These are phyloP conservation scores for Geum urbanum DNA, from an alignment of 306 rosid genomes.

Conservation along the genomic window DNA sequence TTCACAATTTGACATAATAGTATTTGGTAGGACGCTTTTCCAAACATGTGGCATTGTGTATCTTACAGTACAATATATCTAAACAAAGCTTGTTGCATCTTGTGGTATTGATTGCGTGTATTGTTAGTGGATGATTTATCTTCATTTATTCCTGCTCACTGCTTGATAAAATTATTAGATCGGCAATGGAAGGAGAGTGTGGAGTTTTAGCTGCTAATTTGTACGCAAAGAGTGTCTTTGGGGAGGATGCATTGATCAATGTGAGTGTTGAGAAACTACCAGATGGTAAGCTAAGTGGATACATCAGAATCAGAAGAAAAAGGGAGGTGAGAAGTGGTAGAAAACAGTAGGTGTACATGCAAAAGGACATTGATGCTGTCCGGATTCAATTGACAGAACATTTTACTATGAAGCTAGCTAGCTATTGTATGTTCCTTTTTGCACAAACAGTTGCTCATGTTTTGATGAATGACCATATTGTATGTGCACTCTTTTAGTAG, in stretches of 20 bases:
- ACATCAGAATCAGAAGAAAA: conserved; percentile 19
- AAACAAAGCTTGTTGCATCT: background rate
- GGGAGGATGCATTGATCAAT: conserved; percentile 96
- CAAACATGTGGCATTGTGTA: background rate
- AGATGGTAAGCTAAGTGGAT: conserved; percentile 86
- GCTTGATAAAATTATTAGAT: conserved; percentile 41
- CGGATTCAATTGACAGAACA: too few species aligned
- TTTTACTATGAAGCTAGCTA: too few species aligned
- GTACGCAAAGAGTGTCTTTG: conserved; percentile 95
- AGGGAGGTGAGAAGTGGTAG: too few species aligned
- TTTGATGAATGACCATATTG: too few species aligned
- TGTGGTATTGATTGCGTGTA: background rate
- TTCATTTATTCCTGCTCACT: conserved; percentile 16
- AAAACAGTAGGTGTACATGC: too few species aligned
- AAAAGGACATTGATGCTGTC: too few species aligned
- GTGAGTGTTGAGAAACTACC: conserved; percentile 86
- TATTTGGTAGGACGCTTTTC: background rate
- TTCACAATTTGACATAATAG: too few species aligned
- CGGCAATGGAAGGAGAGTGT: conserved; percentile 94
- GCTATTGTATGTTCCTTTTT: too few species aligned
- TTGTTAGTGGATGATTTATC: conserved; percentile 20
- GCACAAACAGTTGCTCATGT: too few species aligned
- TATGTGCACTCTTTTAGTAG: too few species aligned
- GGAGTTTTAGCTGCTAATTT: conserved; percentile 95
- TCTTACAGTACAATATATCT: background rate